Base-by-base conservation (phyloP, 2,329 filamentous ascomycete genomes). In the Aspergillus sp. region DNA sequence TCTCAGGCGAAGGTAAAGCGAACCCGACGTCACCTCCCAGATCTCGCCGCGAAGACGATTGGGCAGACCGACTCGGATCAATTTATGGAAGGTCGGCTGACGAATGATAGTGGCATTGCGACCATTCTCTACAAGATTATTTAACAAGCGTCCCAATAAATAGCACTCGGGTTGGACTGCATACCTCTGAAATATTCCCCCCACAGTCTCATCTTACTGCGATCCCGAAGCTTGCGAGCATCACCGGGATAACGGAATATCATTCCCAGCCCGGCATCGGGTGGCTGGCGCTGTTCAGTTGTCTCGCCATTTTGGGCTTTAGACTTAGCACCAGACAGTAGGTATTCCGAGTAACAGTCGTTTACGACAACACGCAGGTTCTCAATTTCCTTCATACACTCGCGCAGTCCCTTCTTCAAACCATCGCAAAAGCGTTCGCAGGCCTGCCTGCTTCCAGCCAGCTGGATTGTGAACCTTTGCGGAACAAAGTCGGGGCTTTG, bases 141-240 rank as follows among this genome's bases (percentile, higher is more conserved):
- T 69, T 62, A 69, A 61, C 53, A 48, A 48, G 47, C n/a, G 30
- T 4, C 45, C 36, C n/a, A 32, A 10, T 45, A 28, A 2, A 36
- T 60, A 50, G 23, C 13, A 64, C 48, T 47, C 3, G 23, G 32
- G 25, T 51, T 9, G 45, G 36, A 39, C 15, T 61, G 15, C 68
- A 59, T 71, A 78, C 81, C 77, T 74, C 91, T 86, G 62, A 99
- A 83, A 75, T 99, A 99, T 78, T 99, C 95, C 60, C 91, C 92
- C 95, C 95, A 99, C 43, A 99, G 80, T 49, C 95, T 86, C 90
- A 99, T 98, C 81, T 99, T 99, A 72, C 94, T 96, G 59, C 92
- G 86, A 75, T 99, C 95, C 67, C 95, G 86, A 61, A 98, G 84
- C 78, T 98, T 98, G 73, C 93, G 91, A 39, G 93, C 87, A 79